Evolutionary conservation across 1,284 basidiomycete species (phyloP), one percentile per base, ranked within the genome.

Genomic region (Mycena sp.): DNA sequence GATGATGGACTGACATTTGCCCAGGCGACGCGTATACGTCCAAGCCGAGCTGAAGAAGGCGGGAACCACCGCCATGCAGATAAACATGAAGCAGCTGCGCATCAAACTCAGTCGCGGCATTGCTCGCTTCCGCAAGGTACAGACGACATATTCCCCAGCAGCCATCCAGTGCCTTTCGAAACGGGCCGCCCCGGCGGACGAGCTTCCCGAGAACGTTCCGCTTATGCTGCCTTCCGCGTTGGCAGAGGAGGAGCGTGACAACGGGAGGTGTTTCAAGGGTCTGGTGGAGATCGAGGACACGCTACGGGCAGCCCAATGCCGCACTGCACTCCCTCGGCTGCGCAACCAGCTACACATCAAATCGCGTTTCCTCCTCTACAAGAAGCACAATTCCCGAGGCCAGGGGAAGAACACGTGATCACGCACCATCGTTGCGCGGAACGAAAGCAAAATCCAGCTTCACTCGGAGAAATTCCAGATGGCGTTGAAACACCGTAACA

Each of bases 391-490:
- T 5, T 11, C 30, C 22, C 52, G 65, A 3, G 54, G 71, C 39
- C 73, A 74, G 44, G 66, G 56, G 4, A n/a, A 50, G 3, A 62
- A 37, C 13, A 72, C 66, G 18, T 13, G 63, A 13, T 22, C 70
- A 38, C 62, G 67, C 25, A 46, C 41, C 0, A 11, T 74, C 34
- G 38, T 30, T 30, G 30, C 30, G 30, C 30, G 30, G 30, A 30
- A 30, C 30, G 30, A 30, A 30, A 30, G 30, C 30, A 30, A 30
- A 4, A 30, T 30, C 30, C 30, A 4, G 30, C 30, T 30, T 30
- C 30, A 30, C 30, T 30, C 30, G 30, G 30, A 30, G 30, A 30
- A 30, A 30, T 30, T 30, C 30, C 30, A 30, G 30, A 30, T 30
- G 30, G 30, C 30, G 30, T 30, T 25, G 25, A 25, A 25, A 25